Evolutionary conservation across 164 flowering plant species (phyloP).

Genomic region (Stephania japonica): DNA sequence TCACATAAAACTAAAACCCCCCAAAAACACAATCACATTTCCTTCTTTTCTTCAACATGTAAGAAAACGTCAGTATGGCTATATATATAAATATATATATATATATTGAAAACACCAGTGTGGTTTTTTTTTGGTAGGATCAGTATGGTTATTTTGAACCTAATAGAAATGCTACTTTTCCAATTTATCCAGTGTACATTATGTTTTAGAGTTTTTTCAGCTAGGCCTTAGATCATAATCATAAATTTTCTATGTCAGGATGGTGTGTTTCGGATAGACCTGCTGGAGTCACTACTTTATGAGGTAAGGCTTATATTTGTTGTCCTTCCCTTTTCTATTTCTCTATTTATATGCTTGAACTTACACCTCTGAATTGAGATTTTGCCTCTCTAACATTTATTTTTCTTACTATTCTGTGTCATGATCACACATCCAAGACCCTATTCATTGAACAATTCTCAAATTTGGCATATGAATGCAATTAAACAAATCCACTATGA

Average conservation of each 20-base stretch:
- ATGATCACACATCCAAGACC: not conserved
- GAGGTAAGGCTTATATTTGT: constrained; percentile 46
- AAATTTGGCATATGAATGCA: not conserved
- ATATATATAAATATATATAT: too few species aligned
- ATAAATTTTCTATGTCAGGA: constrained; percentile 44
- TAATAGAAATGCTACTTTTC: not conserved
- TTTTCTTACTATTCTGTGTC: not conserved
- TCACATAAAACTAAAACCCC: too few species aligned
- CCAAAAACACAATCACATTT: too few species aligned
- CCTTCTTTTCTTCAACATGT: too few species aligned
- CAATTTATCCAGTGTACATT: not conserved
- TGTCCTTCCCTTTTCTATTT: not conserved
- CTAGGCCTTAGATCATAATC: constrained; percentile 3
- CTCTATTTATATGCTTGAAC: not conserved
- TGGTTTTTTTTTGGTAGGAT: too few species aligned
- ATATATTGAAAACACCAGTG: too few species aligned
- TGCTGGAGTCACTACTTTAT: constrained; percentile 70
- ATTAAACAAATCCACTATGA: too few species aligned
- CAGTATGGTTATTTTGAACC: too few species aligned
- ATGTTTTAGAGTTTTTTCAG: not conserved
- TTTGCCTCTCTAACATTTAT: too few species aligned
- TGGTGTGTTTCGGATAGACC: constrained; percentile 87
- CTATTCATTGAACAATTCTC: not conserved
- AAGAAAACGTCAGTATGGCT: too few species aligned
- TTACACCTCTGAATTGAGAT: not conserved